phyloP scores from a whole-genome alignment of 2,329 filamentous ascomycete genomes.

The Aspergillus felis region DNA sequence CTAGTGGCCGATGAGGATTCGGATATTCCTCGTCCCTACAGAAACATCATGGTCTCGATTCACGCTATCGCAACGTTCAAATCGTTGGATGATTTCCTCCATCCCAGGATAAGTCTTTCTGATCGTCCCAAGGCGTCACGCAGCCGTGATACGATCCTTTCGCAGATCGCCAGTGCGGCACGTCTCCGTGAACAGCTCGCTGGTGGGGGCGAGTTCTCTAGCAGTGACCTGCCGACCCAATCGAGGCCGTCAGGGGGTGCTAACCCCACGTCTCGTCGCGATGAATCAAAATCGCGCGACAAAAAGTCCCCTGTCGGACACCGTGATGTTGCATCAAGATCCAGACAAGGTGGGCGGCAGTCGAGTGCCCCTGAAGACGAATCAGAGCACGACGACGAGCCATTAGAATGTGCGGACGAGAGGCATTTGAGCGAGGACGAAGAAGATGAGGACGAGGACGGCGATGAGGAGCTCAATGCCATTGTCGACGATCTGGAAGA shows the following conservation, averaged over 20 bases:
- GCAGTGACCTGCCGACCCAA: slow-evolving; percentile 32
- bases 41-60: slow-evolving; percentile 97
- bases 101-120: slow-evolving; percentile 78
- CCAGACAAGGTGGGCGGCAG: slow-evolving; percentile 63
- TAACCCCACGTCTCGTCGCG: slow-evolving; percentile 12
- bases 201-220: slow-evolving; percentile 19
- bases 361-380: slow-evolving; percentile 53
- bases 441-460: slow-evolving; percentile 58
- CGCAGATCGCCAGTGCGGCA: slow-evolving; percentile 67
- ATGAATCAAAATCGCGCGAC: slow-evolving; percentile 21
- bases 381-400: slow-evolving; percentile 59
- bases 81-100: slow-evolving; percentile 89
- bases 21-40: slow-evolving; percentile 80
- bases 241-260: slow-evolving; percentile 19
- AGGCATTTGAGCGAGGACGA: slow-evolving; percentile 71
- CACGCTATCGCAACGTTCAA: slow-evolving; percentile 98
- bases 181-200: slow-evolving; percentile 53
- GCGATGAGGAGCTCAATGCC: slow-evolving; percentile 65
- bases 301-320: slow-evolving; percentile 41
- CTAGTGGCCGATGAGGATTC: slow-evolving; percentile 82
- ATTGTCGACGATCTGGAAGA: slow-evolving; percentile 90
- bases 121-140: slow-evolving; percentile 66
- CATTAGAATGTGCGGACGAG: slow-evolving; percentile 90
- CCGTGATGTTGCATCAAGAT: slow-evolving; percentile 37
- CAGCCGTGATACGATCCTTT: slow-evolving; percentile 61